phyloP scores from a whole-genome alignment of 495 filamentous ascomycete genomes.

The Penicillium turbatum region DNA sequence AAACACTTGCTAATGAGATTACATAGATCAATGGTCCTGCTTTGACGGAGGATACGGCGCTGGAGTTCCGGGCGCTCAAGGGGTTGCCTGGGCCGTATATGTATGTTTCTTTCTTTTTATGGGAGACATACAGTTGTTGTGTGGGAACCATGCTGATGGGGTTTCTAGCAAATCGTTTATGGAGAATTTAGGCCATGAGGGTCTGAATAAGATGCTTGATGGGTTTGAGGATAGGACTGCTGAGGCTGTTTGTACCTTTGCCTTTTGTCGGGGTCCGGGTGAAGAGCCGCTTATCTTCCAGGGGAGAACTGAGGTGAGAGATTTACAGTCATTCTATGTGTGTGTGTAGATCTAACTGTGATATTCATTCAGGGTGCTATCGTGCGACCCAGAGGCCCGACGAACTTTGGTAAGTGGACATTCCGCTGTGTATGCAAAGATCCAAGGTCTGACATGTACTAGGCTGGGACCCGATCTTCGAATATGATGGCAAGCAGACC shows the following conservation, averaged over 20 bases:
- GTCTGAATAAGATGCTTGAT: conserved; percentile 86
- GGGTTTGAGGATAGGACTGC: conserved; percentile 86
- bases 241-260: conserved; percentile 94
- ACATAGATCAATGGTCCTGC: conserved; percentile 78
- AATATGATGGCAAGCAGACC: conserved; percentile 80
- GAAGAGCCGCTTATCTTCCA: conserved; percentile 87
- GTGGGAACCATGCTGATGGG: not conserved
- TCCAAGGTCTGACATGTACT: not conserved
- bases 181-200: conserved; percentile 69
- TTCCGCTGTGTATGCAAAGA: not conserved
- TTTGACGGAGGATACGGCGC: conserved; percentile 89
- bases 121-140: not conserved
- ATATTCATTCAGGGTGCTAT: conserved; percentile 42
- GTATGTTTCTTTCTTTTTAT: conserved; percentile 40
- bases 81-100: conserved; percentile 96
- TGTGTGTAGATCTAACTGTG: conserved; percentile 1
- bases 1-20: conserved; percentile 16
- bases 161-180: conserved; percentile 83
- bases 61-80: conserved; percentile 85
- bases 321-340: not conserved
- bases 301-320: conserved; percentile 61
- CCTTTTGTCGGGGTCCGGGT: conserved; percentile 79
- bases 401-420: conserved; percentile 68
- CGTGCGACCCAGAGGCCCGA: conserved; percentile 55
- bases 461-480: conserved; percentile 97